Base-by-base conservation (phyloP, 441 rosid genomes). In the Capsella rubella region DNA sequence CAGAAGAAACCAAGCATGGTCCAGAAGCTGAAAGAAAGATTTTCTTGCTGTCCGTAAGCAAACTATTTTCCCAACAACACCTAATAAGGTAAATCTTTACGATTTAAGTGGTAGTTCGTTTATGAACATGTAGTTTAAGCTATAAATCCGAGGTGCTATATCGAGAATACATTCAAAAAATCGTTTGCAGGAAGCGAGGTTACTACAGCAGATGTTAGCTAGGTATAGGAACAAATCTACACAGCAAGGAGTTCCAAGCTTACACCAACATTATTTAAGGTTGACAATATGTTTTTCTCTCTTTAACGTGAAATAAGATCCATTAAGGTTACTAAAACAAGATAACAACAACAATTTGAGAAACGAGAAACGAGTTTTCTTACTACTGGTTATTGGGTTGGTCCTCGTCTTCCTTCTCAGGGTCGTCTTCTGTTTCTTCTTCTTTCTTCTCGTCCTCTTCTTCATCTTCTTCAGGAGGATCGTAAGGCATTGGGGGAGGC, bases 401-500 rank as follows among this genome's bases (percentile, higher is more conserved):
- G 51, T 49, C 53, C 28, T 49, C 53, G 27, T 18, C 28, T 18
- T 49, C 28, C 53, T 18, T 49, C 3, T 49, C 53, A 49, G 28
- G 53, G 6, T 8, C 28, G 3, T 49, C 28, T 18, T 49, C 53
- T 8, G 12, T 21, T 49, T 49, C 53, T 21, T 49, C 53, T 9
- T 49, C 53, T 49, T 49, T 49, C 53, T 49, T 49, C 53, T 49
- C 53, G 9, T 49, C 53, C 53, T 49, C 53, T 18, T 49, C 53
- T 8, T 49, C 53, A 18, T 49, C 53, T 49, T 49, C 53, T 9
- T 49, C 53, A 3, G 53, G 53, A 18, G 53, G 53, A 49, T 49
- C 53, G 0, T 49, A 49, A 18, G 53, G 53, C 53, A 49, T 49
- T 9, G 53, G 53, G 3, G 53, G 53, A 16, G 53, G 53, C 53